Evolutionary conservation across 768 basidiomycete species (phyloP).

Genomic region (Hebeloma cylindrosporum): DNA sequence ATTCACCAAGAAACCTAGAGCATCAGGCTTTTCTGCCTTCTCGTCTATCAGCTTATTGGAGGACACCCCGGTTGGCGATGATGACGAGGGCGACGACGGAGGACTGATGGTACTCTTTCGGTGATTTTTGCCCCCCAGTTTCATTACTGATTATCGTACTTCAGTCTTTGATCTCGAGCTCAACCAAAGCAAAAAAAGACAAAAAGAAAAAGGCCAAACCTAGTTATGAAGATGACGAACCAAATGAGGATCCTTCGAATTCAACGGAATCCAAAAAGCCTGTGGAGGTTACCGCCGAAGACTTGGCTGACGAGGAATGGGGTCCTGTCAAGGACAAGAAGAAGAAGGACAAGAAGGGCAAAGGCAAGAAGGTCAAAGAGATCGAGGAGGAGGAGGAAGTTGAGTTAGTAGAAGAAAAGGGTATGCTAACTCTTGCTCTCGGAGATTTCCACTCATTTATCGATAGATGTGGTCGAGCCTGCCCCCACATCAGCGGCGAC

Average conservation of each 20-base stretch:
- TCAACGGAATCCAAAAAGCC: slow-evolving; percentile 37
- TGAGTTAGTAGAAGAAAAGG: slow-evolving; percentile 23
- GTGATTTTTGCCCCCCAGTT: background rate
- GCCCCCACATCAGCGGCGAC: slow-evolving; percentile 21
- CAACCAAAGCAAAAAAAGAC: slow-evolving; percentile 37
- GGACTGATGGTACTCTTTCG: slow-evolving; percentile 69
- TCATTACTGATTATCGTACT: slow-evolving; percentile 5
- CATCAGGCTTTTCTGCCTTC: slow-evolving; percentile 50
- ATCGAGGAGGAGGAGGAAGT: slow-evolving; percentile 41
- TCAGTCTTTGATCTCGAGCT: slow-evolving; percentile 55
- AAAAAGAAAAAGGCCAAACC: slow-evolving; percentile 58
- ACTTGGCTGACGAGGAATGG: slow-evolving; percentile 74
- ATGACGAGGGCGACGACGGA: slow-evolving; percentile 68
- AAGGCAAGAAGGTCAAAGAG: slow-evolving; percentile 47
- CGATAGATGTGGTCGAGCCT: slow-evolving; percentile 22
- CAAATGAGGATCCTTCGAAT: slow-evolving; percentile 25
- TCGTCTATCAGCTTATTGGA: slow-evolving; percentile 44
- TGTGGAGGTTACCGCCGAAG: slow-evolving; percentile 63
- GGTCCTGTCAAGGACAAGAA: slow-evolving; percentile 61
- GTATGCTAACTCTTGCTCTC: slow-evolving; percentile 4
- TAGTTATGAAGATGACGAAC: slow-evolving; percentile 31
- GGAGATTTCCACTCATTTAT: slow-evolving; percentile 5
- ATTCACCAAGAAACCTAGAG: slow-evolving; percentile 27
- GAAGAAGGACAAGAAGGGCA: slow-evolving; percentile 64
- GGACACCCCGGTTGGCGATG: slow-evolving; percentile 42